Conservation (phyloP, 2,329 filamentous ascomycete genomes). For the Lachnellula subtilissima region DNA sequence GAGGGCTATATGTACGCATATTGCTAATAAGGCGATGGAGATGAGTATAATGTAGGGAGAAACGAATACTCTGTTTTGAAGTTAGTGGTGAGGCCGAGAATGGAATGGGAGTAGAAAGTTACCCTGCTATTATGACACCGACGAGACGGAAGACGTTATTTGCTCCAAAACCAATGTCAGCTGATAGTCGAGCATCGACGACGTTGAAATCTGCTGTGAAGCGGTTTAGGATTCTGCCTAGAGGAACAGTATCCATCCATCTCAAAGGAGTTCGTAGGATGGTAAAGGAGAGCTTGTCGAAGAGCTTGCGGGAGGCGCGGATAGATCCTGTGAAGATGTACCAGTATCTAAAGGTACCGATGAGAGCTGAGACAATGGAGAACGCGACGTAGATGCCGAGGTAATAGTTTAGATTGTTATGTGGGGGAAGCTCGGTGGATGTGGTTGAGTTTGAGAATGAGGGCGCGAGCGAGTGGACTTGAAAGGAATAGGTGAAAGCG, state of each 20-base stretch:
- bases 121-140: constrained; percentile 61
- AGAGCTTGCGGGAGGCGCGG: constrained; percentile 63
- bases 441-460: constrained; percentile 1
- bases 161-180: constrained; percentile 56
- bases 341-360: constrained; percentile 59
- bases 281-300: constrained; percentile 59
- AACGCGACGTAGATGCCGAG: constrained; percentile 62
- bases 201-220: constrained; percentile 74
- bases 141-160: constrained; percentile 57
- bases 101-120: constrained; percentile 31
- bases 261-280: constrained; percentile 69
- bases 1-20: constrained; percentile 54
- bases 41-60: constrained; percentile 62
- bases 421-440: constrained; percentile 3
- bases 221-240: constrained; percentile 71
- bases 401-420: constrained; percentile 53
- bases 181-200: constrained; percentile 63
- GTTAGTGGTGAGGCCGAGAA: constrained; percentile 49
- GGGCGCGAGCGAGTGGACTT: constrained; percentile 39
- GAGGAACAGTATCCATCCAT: constrained; percentile 75
- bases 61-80: constrained; percentile 48
- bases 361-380: constrained; percentile 49
- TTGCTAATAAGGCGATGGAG: constrained; percentile 50
- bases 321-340: constrained; percentile 62
- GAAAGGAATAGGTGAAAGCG: constrained; percentile 38